Evolutionary conservation across 495 filamentous ascomycete species (phyloP).

Genomic region (Parathielavia appendiculata): DNA sequence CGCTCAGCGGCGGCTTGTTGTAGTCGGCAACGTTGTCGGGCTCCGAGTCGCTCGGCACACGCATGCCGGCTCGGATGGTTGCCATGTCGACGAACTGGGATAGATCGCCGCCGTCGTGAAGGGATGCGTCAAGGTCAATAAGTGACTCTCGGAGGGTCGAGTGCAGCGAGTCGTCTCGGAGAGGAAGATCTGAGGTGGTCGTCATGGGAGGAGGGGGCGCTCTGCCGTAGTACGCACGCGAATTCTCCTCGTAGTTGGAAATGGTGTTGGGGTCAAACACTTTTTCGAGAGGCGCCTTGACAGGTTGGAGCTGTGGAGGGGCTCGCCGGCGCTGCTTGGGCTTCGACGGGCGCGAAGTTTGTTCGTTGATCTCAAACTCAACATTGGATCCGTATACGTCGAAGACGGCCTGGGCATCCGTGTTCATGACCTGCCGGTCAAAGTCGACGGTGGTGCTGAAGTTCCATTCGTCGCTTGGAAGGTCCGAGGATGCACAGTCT

Average conservation of each 20-base stretch:
- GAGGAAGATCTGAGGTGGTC: conserved; percentile 48
- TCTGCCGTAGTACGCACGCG: conserved; percentile 45
- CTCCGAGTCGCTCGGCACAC: conserved; percentile 41
- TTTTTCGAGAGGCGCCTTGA: conserved; percentile 50
- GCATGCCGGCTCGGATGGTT: conserved; percentile 50
- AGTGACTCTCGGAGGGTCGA: conserved; percentile 49
- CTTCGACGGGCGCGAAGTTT: conserved; percentile 35
- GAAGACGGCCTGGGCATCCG: conserved; percentile 44
- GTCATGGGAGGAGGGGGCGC: conserved; percentile 28
- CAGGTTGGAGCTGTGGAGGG: conserved; percentile 47
- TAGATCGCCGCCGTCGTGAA: conserved; percentile 49
- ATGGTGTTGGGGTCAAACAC: conserved; percentile 55
- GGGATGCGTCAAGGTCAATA: conserved; percentile 54
- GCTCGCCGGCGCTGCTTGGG: conserved; percentile 42
- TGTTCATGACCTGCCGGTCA: conserved; percentile 53
- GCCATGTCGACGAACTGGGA: conserved; percentile 55
- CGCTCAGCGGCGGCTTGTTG: conserved; percentile 45
- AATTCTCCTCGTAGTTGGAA: conserved; percentile 53
- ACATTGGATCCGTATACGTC: conserved; percentile 49
- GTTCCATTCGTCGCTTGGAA: conserved; percentile 74
- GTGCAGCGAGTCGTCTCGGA: conserved; percentile 49
- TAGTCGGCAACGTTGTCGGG: conserved; percentile 37
- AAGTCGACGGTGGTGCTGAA: conserved; percentile 86
- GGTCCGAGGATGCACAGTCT: conserved; percentile 35
- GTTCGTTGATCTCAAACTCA: conserved; percentile 43